Evolutionary conservation across 176 grass and related monocot species (phyloP), one percentile per base, ranked within the genome.

Genomic region (Hyparrhenia diplandra): DNA sequence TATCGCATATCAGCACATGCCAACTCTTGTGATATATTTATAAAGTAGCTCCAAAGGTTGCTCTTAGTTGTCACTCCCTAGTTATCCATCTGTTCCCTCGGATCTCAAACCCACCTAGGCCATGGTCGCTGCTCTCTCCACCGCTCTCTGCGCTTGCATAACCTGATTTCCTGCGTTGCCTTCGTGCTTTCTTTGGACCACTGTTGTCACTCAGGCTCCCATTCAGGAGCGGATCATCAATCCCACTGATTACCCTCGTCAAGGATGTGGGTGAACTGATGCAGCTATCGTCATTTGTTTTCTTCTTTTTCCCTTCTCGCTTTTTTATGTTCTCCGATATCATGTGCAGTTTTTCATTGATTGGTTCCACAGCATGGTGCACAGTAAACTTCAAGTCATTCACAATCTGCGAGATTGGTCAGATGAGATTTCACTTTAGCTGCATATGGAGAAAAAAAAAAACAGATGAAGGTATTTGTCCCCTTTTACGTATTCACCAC

Each of bases 311-410:
- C 21, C 78, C 94, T 12, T 94, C 88, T 0, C 90, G 87, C 65
- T 91, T 97, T 71, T 90, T 97, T 0, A 97, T 97, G 81, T 97
- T 97, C 75, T 92, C 74, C 1, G 95, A 97, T 60, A 98, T 94
- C 72, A 34, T 92, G 60, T 98, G 92, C 62, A 98, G 82, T 63
- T 89, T 98, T 77, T 87, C 81, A 5, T 98, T 92, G 83, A 98
- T 87, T 0, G 95, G 95, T 54, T 94, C 92, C 74, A 94, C 92
- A 5, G 92, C 95, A 16, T 98, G 95, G 59, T 83, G 89, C 14
- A 98, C 85, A 4, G 95, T 98, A 79, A 97, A 98, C 90, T 92
- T 98, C 90, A 98, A 81, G 75, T 98, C 95, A 84, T 98, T 94
- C 43, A 94, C 89, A 83, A 97, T 97, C 94, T 97, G 81, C 49